These are phyloP conservation scores for Candida sanyaensis DNA, from an alignment of 1,139 yeast species.

Conservation along the genomic window DNA sequence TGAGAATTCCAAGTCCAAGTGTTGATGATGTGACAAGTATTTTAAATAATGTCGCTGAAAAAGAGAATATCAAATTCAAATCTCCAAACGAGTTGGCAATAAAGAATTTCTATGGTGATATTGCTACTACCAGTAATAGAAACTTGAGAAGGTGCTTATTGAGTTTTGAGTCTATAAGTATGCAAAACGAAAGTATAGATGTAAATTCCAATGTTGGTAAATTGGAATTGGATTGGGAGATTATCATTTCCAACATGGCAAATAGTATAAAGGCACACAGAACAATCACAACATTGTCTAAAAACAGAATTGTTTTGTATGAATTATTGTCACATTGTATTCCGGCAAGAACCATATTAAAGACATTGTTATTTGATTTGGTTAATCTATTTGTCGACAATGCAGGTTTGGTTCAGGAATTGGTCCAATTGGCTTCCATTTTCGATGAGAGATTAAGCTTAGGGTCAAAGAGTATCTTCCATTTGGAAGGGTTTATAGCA, in stretches of 20 bases:
- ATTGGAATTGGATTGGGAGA: slow-evolving; percentile 81
- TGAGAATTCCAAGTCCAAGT: slow-evolving; percentile 85
- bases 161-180: slow-evolving; percentile 80
- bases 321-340: slow-evolving; percentile 92
- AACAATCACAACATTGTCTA: slow-evolving; percentile 71
- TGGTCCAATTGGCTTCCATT: slow-evolving; percentile 69
- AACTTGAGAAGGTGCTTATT: slow-evolving; percentile 79
- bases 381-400: slow-evolving; percentile 23
- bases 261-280: slow-evolving; percentile 58
- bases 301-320: slow-evolving; percentile 73
- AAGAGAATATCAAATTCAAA: slow-evolving; percentile 54
- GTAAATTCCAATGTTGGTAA: slow-evolving; percentile 28
- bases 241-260: slow-evolving; percentile 68
- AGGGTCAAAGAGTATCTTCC: slow-evolving; percentile 90
- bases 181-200: slow-evolving; percentile 62
- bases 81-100: slow-evolving; percentile 37
- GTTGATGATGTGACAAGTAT: slow-evolving; percentile 56
- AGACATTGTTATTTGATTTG: slow-evolving; percentile 62
- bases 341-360: slow-evolving; percentile 78
- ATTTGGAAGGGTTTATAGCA: slow-evolving; percentile 92
- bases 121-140: slow-evolving; percentile 61
- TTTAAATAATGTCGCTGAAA: slow-evolving; percentile 53
- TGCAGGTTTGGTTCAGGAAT: slow-evolving; percentile 38
- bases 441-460: slow-evolving; percentile 87
- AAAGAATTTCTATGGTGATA: slow-evolving; percentile 42